phyloP scores from a whole-genome alignment of 345 rosid species.

The Linum lewisii region DNA sequence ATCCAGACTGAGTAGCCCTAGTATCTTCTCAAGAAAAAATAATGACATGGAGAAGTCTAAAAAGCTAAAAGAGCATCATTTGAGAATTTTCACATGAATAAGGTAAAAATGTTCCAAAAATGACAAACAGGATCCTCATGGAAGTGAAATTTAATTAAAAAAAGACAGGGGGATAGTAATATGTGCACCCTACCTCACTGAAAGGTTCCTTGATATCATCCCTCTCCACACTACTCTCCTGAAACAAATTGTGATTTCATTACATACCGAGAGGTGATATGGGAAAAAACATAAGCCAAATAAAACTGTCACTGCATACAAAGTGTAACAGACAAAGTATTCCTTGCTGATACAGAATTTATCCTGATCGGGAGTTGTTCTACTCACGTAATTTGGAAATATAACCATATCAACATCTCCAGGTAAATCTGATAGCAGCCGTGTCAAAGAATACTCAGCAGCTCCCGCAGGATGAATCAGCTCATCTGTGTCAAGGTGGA shows the following conservation, averaged over 20 bases:
- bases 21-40: too few relatives aligned
- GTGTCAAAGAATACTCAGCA: conserved; percentile 72
- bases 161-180: neutral
- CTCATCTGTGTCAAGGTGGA: conserved; percentile 95
- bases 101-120: neutral
- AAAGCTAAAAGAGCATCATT: neutral
- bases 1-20: neutral
- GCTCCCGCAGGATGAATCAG: conserved; percentile 75
- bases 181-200: conserved; percentile 50
- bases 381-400: conserved; percentile 92
- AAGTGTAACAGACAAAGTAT: neutral
- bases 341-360: neutral
- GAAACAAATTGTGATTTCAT: conserved; percentile 22
- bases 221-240: conserved; percentile 91
- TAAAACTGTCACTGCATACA: neutral
- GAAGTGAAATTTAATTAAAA: neutral
- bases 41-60: neutral
- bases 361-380: neutral
- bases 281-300: neutral
- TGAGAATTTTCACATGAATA: neutral
- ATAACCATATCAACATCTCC: conserved; percentile 59
- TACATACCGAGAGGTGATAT: neutral
- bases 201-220: conserved; percentile 86
- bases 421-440: conserved; percentile 56
- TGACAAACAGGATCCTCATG: neutral